A percentile compares a stretch with the other conserved stretches of the same genome.
phyloP scores from a whole-genome alignment of 2,329 filamentous ascomycete species.

The Pseudogymnoascus sp. region DNA sequence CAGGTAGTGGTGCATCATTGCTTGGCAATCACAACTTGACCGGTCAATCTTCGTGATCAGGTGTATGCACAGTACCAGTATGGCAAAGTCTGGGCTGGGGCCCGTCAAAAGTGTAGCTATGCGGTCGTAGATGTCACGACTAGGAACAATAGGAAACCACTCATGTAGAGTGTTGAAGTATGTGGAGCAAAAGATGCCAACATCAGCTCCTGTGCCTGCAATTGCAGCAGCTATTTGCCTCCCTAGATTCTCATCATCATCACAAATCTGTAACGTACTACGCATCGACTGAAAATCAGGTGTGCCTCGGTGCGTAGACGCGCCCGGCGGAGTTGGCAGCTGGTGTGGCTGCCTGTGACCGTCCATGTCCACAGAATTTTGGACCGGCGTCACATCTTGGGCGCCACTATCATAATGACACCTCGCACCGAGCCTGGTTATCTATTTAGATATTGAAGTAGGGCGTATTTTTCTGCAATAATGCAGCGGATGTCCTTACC shows the following conservation, averaged over 20 bases:
- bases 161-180: constrained; percentile 7
- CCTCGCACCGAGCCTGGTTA: constrained; percentile 5
- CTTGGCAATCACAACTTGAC: neutral
- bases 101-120: neutral
- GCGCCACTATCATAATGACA: constrained; percentile 4
- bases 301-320: neutral
- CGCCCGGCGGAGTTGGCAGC: neutral
- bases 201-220: constrained; percentile 1
- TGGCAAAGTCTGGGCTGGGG: neutral
- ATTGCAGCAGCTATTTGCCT: constrained; percentile 3
- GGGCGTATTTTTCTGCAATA: neutral
- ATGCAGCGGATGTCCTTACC: constrained; percentile 5
- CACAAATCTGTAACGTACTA: neutral
- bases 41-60: constrained; percentile 1
- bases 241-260: neutral
- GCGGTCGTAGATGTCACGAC: constrained; percentile 3
- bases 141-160: constrained; percentile 8
- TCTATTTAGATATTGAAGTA: constrained; percentile 2
- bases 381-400: neutral
- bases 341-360: neutral
- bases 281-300: neutral
- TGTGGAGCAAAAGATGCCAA: neutral
- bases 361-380: neutral
- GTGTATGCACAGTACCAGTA: neutral
- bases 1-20: constrained; percentile 2